phyloP scores from a whole-genome alignment of 2,329 filamentous ascomycete species.

The Aspergillus uvarum region DNA sequence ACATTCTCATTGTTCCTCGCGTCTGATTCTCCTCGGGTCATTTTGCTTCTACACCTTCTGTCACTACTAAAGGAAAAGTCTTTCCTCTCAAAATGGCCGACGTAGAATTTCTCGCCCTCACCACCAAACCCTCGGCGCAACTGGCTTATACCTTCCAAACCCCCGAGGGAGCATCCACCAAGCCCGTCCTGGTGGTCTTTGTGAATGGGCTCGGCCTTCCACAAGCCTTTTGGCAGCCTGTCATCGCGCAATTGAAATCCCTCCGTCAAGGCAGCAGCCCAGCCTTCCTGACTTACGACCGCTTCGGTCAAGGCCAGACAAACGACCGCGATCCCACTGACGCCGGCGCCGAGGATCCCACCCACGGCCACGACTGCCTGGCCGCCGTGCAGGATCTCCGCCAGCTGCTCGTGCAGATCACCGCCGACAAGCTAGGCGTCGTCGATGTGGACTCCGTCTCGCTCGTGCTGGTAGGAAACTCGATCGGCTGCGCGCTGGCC shows the following conservation, averaged over 20 bases:
- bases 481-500: slow-evolving; percentile 54
- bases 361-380: slow-evolving; percentile 11
- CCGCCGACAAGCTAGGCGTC: slow-evolving; percentile 29
- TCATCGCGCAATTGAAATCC: slow-evolving; percentile 29
- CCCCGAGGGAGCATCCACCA: slow-evolving; percentile 2
- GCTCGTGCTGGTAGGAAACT: slow-evolving; percentile 52
- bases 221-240: slow-evolving; percentile 39
- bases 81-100: slow-evolving; percentile 13
- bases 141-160: slow-evolving; percentile 21
- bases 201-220: slow-evolving; percentile 47
- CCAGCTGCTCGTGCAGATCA: slow-evolving; percentile 45
- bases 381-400: slow-evolving; percentile 36
- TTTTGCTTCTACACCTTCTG: background rate
- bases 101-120: slow-evolving; percentile 15
- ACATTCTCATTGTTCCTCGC: background rate
- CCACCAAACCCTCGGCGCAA: slow-evolving; percentile 21
- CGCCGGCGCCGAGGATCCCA: slow-evolving; percentile 29
- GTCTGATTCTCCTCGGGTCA: background rate
- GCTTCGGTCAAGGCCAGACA: slow-evolving; percentile 56
- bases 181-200: slow-evolving; percentile 40
- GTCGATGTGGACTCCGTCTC: slow-evolving; percentile 24
- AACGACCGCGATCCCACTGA: slow-evolving; percentile 49
- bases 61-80: background rate
- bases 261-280: slow-evolving; percentile 30
- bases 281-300: slow-evolving; percentile 56